phyloP scores from a whole-genome alignment of 2,329 filamentous ascomycete genomes.

The Fusarium cicatricum region DNA sequence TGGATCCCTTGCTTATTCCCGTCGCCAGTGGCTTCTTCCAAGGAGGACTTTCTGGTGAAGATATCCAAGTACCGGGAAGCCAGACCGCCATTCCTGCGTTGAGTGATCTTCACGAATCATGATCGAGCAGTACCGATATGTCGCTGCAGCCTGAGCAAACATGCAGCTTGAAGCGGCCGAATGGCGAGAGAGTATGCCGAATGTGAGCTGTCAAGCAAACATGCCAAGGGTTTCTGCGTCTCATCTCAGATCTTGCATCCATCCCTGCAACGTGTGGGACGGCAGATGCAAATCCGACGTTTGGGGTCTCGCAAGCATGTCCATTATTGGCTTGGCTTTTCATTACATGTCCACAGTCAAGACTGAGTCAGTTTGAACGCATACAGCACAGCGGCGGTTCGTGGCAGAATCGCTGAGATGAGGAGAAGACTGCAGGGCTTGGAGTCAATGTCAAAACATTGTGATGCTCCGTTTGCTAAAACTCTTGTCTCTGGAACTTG shows the following conservation, averaged over 20 bases:
- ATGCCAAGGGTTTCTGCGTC: neutral
- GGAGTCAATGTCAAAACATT: too few species aligned
- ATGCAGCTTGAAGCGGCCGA: neutral
- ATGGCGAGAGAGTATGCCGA: neutral
- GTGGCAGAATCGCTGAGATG: too few species aligned
- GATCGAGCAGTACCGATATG: neutral
- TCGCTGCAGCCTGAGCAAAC: slow-evolving; percentile 7
- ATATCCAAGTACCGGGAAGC: slow-evolving; percentile 18
- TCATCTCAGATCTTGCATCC: neutral
- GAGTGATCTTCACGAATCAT: neutral
- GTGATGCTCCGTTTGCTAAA: too few species aligned
- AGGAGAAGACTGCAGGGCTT: too few species aligned
- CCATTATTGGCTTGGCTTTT: neutral
- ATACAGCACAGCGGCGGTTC: too few species aligned
- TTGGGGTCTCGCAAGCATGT: neutral
- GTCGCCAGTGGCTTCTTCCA: too few species aligned
- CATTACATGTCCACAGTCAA: too few species aligned
- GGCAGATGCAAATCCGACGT: neutral
- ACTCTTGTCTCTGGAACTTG: too few species aligned
- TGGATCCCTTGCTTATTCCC: neutral
- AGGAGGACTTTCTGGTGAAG: neutral
- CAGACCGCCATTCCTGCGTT: neutral
- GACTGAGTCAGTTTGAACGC: too few species aligned
- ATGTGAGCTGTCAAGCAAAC: slow-evolving; percentile 20
- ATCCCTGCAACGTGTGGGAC: neutral